Percentiles rank a stretch among this genome's conserved stretches.
Conservation (phyloP, 2,329 filamentous ascomycete species). For the Colletotrichum sp. region DNA sequence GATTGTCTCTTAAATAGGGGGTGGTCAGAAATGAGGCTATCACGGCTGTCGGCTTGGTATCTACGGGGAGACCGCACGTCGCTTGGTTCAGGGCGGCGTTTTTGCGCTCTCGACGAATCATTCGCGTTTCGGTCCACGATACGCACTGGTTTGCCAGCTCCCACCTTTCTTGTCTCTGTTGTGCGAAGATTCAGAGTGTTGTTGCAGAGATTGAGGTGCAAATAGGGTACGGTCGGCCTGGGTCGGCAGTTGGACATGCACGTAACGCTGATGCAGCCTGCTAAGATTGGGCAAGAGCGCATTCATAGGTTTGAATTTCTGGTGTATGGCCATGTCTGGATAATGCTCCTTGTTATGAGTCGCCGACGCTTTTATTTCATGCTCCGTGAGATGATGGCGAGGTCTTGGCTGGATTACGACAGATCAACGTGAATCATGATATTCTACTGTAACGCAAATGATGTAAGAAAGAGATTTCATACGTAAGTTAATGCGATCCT, state of each 20-base stretch:
- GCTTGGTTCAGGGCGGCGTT: neutral
- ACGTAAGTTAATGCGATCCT: too few relatives aligned
- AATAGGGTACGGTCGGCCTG: neutral
- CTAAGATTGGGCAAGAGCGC: neutral
- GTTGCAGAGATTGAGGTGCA: neutral
- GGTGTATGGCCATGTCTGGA: neutral
- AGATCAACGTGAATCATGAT: neutral
- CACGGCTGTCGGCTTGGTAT: neutral
- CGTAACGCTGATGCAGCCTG: neutral
- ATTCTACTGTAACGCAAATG: neutral
- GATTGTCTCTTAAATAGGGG: neutral
- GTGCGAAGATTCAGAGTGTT: neutral
- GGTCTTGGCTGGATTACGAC: neutral
- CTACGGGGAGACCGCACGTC: neutral
- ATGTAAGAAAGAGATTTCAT: neutral
- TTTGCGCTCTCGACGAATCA: accelerated
- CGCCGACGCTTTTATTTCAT: neutral
- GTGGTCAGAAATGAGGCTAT: neutral
- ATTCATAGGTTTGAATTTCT: neutral
- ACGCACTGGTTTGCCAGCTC: accelerated
- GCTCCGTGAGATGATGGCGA: neutral
- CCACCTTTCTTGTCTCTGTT: neutral
- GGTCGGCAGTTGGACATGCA: neutral
- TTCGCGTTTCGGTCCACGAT: accelerated
- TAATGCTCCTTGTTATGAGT: neutral